A percentile compares a stretch with the other conserved stretches of the same genome.
phyloP scores from a whole-genome alignment of 164 flowering plant species.

The Vitis cinerea region DNA sequence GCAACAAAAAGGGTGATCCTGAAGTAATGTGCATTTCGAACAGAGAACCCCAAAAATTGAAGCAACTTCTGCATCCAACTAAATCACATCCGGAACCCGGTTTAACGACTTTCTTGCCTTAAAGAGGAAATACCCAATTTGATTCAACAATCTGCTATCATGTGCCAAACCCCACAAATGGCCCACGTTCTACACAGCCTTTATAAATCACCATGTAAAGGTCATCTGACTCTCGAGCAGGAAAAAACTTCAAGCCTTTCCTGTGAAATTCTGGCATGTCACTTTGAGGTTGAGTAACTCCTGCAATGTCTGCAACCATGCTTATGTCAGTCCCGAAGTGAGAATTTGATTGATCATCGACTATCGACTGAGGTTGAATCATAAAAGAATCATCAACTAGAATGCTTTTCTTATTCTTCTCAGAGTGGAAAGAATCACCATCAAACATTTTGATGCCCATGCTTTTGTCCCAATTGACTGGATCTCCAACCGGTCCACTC shows the following conservation, averaged over 20 bases:
- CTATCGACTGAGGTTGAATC: conserved; percentile 43
- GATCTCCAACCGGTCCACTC: too few species aligned
- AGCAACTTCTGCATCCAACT: too few species aligned
- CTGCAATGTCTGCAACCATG: conserved; percentile 47
- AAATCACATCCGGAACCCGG: too few species aligned
- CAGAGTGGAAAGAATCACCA: conserved; percentile 26
- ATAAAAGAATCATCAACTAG: conserved; percentile 74
- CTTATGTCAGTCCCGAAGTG: conserved; percentile 48
- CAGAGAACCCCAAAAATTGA: too few species aligned
- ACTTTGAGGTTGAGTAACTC: conserved; percentile 29
- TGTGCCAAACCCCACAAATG: too few species aligned
- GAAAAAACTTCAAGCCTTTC: conserved; percentile 23
- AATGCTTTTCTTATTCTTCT: conserved; percentile 33
- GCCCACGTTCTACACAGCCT: too few species aligned
- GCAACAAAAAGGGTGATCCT: too few species aligned
- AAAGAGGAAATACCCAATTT: too few species aligned
- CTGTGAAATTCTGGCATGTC: conserved; percentile 21
- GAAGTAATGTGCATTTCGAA: too few species aligned
- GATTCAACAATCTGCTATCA: too few species aligned
- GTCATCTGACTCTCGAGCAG: conserved; percentile 67
- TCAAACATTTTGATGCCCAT: conserved; percentile 27
- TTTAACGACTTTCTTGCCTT: too few species aligned
- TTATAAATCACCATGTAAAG: conserved; percentile 64
- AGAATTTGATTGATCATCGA: conserved; percentile 32
- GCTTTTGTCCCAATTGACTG: conserved; percentile 11